A percentile compares a stretch with the other conserved stretches of the same genome.
Conservation (phyloP, 2,329 filamentous ascomycete species). For the Mollisiaceae sp. region DNA sequence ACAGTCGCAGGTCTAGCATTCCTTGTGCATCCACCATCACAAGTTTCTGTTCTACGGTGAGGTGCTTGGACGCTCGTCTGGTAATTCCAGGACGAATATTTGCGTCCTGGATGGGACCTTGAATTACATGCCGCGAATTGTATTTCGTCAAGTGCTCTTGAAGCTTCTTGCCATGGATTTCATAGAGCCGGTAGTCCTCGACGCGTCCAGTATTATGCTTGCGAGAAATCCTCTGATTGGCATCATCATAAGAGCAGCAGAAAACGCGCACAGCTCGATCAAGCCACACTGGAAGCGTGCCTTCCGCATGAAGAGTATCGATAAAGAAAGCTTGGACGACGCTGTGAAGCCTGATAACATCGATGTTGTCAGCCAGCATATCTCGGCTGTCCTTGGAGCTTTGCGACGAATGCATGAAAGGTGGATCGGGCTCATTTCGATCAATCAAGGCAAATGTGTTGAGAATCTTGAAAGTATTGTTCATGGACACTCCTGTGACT, state of each 20-base stretch:
- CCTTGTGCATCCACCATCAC: conserved; percentile 41
- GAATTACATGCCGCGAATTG: conserved; percentile 38
- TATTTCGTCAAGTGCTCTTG: conserved; percentile 49
- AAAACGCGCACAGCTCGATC: conserved; percentile 54
- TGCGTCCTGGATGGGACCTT: not conserved
- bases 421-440: conserved; percentile 50
- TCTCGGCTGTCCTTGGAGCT: conserved; percentile 48
- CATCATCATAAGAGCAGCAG: conserved; percentile 54
- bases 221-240: conserved; percentile 50
- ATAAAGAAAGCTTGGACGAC: conserved; percentile 60
- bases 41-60: conserved; percentile 28
- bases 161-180: conserved; percentile 56
- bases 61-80: conserved; percentile 28
- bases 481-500: conserved; percentile 40
- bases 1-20: conserved; percentile 46
- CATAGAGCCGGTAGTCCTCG: conserved; percentile 58
- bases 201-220: conserved; percentile 51
- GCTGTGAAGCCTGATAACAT: conserved; percentile 56
- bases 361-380: conserved; percentile 51
- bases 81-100: conserved; percentile 1
- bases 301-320: conserved; percentile 49
- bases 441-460: conserved; percentile 59
- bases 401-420: conserved; percentile 35
- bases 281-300: conserved; percentile 54
- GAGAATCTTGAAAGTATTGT: conserved; percentile 55